Evolutionary conservation across 148 eudicot species (phyloP), one percentile per base, ranked within the genome.

Genomic region (Spergularia bocconei): DNA sequence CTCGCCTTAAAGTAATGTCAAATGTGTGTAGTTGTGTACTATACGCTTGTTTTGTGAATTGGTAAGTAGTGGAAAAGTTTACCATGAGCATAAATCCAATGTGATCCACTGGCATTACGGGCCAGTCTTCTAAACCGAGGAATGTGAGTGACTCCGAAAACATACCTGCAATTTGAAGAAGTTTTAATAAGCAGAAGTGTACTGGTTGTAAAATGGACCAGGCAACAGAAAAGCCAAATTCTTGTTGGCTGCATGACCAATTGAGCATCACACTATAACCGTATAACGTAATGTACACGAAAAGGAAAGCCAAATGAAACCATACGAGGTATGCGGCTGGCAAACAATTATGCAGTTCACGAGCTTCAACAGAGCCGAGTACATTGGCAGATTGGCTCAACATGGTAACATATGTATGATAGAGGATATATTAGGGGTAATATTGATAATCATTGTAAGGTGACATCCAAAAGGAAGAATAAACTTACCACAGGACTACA

Each of bases 101-200:
- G 78, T 58, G 91, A 62, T 93, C 98, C 54, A 91, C 97, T 8
- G 97, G 97, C 98, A 93, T 93, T 44, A 93, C 91, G 77, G 98
- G 98, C 97, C 97, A 93, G 79, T 93, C 98, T 86, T 93, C 98
- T 75, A 89, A 89, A 60, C 60, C 98, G 90, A 82, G 97, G 97
- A 73, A 93, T 85, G 77, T 91, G 97, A 14, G 98, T 91, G 83
- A 93, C 82, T 63, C 97, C 98, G 74, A 93, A 93, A 8, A 93
- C 93, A 71, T 91, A 93, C 98, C 98, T 93, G 77, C 41, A 77
- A 56, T 68, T 17, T 39, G 8, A 29, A 14, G 47, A 21, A 36
- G 50, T 60, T 47, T 4, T 39, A 16, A 38, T 72, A 54, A 16
- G 51, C 16, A 20, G 16, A 78, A 53, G 55, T 2, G 39, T 6